Evolutionary conservation across 306 rosid genomes (phyloP), one percentile per base, ranked within the genome.

Genomic region (Cicer arietinum): DNA sequence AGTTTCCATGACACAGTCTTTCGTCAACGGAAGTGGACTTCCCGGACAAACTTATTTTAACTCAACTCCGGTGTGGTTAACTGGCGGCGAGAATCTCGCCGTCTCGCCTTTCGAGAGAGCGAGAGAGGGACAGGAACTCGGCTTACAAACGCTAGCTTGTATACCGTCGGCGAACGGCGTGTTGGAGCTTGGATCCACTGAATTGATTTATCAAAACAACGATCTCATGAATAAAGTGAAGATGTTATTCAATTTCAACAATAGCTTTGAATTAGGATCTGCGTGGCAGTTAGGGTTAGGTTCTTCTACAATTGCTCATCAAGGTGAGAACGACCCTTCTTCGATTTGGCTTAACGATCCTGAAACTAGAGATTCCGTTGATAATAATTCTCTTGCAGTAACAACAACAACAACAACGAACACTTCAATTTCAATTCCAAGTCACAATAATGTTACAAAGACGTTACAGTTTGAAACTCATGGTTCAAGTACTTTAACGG

Each of bases 1-100:
- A 1, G 85, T 94, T 4, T 94, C 99, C 7, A 94, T 94, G 99
- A 92, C 99, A 0, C 99, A 94, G 71, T 86, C 89, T 2, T 94
- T 94, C 44, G 83, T 83, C 7, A 82, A 85, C 81, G 99, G 92
- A 7, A 39, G 70, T 1, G 97, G 96, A 2, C 58, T 94, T 2
- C 93, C 98, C 0, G 96, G 97, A 0, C 95, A 92, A 57, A 92
- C 98, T 0, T 88, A 88, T 22, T 72, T 81, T 63, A 76, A 59
- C 7, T 85, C 96, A 2, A n/a, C 9, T n/a, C 92, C 96, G 4
- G 83, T 88, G 0, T 94, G 98, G 98, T 67, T 92, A 10, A 8
- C 80, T 14, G 99, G 99, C 3, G 64, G 74, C 0, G 96, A 90
- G 3, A 83, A 81, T 3, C 80, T 94, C 0, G 48, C 67, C 10